These are phyloP conservation scores for Wallemia mellicola DNA, from an alignment of 1,284 basidiomycete genomes.

Conservation along the genomic window DNA sequence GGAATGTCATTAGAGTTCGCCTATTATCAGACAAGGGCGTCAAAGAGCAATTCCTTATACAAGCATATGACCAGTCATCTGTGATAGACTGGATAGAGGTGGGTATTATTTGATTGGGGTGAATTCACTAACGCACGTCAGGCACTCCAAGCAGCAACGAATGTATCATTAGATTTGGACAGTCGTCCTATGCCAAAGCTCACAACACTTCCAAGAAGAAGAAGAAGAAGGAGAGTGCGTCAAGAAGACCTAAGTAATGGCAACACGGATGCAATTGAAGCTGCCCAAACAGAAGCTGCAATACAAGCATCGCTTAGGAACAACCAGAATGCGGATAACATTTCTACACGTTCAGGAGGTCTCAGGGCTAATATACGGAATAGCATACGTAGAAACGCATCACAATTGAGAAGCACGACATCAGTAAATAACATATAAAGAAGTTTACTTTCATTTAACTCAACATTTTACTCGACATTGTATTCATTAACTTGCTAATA, in stretches of 20 bases:
- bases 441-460: no score
- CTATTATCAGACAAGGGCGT: conserved; percentile 22
- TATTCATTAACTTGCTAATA: no score
- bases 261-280: not conserved
- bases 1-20: conserved; percentile 76
- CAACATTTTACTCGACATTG: no score
- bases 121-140: conserved; percentile 12
- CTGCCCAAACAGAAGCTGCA: not conserved
- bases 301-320: not conserved
- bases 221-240: not conserved
- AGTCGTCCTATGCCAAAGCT: conserved; percentile 61
- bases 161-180: conserved; percentile 72
- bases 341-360: not conserved
- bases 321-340: not conserved
- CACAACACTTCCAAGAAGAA: conserved; percentile 9
- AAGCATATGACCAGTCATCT: conserved; percentile 51
- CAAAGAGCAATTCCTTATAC: conserved; percentile 86
- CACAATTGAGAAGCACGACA: not conserved
- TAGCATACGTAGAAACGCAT: not conserved
- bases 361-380: not conserved
- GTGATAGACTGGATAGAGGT: conserved; percentile 96
- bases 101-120: conserved; percentile 8
- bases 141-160: conserved; percentile 76
- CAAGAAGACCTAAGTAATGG: not conserved
- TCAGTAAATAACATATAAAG: not conserved